Conservation (phyloP, 768 basidiomycete species). For the Tricholoma sp. region DNA sequence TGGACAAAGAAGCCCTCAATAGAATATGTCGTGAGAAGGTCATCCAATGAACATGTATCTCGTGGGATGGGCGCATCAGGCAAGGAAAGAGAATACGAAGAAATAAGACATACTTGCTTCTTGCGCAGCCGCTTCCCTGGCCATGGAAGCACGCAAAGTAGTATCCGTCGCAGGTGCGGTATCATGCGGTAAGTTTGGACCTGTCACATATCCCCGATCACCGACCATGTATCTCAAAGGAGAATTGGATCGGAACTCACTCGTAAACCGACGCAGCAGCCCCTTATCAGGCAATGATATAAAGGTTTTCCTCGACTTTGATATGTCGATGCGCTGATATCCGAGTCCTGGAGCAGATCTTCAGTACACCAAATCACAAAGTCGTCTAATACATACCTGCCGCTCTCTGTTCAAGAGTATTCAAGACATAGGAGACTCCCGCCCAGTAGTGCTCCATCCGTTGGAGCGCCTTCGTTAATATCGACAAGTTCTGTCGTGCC, state of each 20-base stretch:
- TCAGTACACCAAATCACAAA: neutral
- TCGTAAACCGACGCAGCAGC: constrained; percentile 4
- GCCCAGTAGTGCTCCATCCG: constrained; percentile 14
- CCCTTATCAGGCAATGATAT: constrained; percentile 4
- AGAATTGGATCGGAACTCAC: constrained; percentile 1
- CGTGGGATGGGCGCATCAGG: neutral
- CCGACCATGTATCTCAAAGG: neutral
- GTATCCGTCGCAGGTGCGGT: neutral
- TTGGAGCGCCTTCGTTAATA: constrained; percentile 10
- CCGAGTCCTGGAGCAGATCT: constrained; percentile 4
- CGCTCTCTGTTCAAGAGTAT: constrained; percentile 8
- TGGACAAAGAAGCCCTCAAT: neutral
- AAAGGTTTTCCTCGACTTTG: neutral
- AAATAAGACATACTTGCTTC: constrained; percentile 2
- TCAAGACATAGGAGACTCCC: constrained; percentile 9
- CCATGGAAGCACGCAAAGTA: constrained; percentile 3
- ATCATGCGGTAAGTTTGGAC: neutral
- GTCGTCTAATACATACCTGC: constrained; percentile 2
- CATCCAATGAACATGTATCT: neutral
- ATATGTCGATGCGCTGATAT: constrained; percentile 7
- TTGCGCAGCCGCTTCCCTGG: constrained; percentile 2
- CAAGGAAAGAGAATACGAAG: neutral
- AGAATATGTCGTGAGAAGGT: neutral
- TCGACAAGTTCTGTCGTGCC: constrained; percentile 11
- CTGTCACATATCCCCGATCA: neutral